These are phyloP conservation scores for Solanum appendiculatum DNA, from an alignment of 257 asterid genomes.

Conservation along the genomic window DNA sequence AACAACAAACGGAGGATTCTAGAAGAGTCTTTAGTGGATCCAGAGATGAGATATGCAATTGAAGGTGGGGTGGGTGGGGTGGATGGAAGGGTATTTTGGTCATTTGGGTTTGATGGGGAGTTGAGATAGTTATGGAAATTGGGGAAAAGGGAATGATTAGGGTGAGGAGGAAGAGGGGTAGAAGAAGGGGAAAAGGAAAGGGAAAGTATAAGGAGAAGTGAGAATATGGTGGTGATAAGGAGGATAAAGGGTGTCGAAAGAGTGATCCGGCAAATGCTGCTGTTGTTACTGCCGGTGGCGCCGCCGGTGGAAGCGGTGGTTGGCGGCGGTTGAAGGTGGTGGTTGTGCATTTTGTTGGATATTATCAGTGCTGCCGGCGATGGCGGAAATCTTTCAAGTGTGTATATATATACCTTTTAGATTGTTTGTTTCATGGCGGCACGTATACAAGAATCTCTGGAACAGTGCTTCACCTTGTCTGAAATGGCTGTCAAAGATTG, in stretches of 20 bases:
- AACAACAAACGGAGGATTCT: constrained; percentile 56
- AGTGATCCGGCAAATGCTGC: not conserved
- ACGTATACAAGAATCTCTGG: not conserved
- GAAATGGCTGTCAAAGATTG: no score
- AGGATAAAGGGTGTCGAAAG: constrained; percentile 26
- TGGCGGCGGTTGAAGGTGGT: constrained; percentile 15
- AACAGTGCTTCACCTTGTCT: no score
- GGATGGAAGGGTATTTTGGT: constrained; percentile 10
- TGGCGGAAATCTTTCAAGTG: not conserved
- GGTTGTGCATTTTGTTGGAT: constrained; percentile 1
- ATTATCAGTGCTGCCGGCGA: not conserved
- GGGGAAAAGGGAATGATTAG: constrained; percentile 49
- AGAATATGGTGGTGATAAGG: constrained; percentile 43
- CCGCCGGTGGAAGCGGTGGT: constrained; percentile 9
- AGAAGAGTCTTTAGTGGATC: constrained; percentile 60
- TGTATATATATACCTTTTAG: not conserved
- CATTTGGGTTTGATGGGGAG: constrained; percentile 29
- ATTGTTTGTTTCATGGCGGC: not conserved
- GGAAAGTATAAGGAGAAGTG: constrained; percentile 42
- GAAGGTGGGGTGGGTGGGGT: constrained; percentile 72
- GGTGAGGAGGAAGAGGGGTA: constrained; percentile 26
- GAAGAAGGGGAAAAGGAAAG: constrained; percentile 28
- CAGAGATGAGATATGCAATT: constrained; percentile 64
- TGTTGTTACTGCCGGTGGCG: not conserved
- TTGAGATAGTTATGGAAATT: constrained; percentile 44